Evolutionary conservation across 2,329 filamentous ascomycete species (phyloP).

Genomic region (Fusarium hainanense): DNA sequence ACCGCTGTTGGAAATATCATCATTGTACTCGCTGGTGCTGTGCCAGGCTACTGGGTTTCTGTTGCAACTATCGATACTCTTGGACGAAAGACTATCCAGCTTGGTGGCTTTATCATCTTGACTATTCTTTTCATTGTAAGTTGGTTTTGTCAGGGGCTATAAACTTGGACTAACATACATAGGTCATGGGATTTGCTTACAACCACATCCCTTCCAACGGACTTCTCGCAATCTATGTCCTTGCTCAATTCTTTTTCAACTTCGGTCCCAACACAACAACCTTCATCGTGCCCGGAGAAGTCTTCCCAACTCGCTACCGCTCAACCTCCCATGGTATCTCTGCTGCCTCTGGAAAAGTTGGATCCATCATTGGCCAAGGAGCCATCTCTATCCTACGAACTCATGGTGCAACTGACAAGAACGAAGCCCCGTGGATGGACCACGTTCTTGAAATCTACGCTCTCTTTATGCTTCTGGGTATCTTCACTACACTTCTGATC

Average conservation of each 20-base stretch:
- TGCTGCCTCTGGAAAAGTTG: conserved; percentile 65
- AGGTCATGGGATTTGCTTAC: conserved; percentile 71
- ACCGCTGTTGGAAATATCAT: conserved; percentile 83
- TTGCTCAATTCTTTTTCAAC: conserved; percentile 71
- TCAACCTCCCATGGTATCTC: conserved; percentile 69
- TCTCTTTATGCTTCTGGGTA: conserved; percentile 80
- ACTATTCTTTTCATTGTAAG: conserved; percentile 66
- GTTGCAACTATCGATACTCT: conserved; percentile 78
- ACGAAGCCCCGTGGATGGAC: conserved; percentile 73
- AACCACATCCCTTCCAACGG: conserved; percentile 62
- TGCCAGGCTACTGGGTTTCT: conserved; percentile 85
- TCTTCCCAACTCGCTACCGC: conserved; percentile 67
- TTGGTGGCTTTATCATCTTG: conserved; percentile 70
- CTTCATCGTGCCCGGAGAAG: conserved; percentile 67
- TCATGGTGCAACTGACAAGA: conserved; percentile 53
- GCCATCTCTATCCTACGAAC: conserved; percentile 67
- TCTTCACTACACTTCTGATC: conserved; percentile 75
- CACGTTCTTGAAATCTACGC: conserved; percentile 81
- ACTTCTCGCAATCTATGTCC: conserved; percentile 66
- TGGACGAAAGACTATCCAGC: conserved; percentile 81
- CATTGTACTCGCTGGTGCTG: conserved; percentile 80
- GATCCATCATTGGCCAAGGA: conserved; percentile 67
- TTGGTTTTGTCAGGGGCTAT: accelerated
- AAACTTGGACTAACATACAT: neutral
- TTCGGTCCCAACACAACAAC: conserved; percentile 68